Base-by-base conservation (phyloP, 2,329 filamentous ascomycete genomes). In the Biscogniauxia sp. region DNA sequence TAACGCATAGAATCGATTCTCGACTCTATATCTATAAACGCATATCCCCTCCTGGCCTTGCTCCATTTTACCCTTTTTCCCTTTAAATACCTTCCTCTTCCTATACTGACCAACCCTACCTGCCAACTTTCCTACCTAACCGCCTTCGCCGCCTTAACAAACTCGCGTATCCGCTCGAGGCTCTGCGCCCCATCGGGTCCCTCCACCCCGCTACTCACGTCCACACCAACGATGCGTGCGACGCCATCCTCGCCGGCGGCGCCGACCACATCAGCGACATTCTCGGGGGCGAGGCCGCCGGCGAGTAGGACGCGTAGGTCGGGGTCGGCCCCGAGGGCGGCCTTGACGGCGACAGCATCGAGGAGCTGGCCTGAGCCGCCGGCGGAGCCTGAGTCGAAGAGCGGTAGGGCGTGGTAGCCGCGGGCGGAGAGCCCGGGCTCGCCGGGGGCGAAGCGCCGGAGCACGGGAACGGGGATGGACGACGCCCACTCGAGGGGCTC, bases 121-220 rank as follows among this genome's bases (percentile, higher is more conserved):
- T 6, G n/a, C 37, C n/a, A 45, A 45, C 37, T 13, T 11, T 32
- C 26, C 54, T 80, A 84, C 71, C 80, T 76, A 60, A 85, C 78
- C 32, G 77, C 75, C 75, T 95, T 95, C 0, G 88, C 91, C 41
- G 87, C 86, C 72, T 85, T 84, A 50, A 98, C 81, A 76, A 99
- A 99, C 3, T 84, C 85, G 64, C 81, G 80, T 67, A 99, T 98
- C 79, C 90, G 96, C 19, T 86, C 84, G 60, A 94, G 70, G 75
- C 88, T 90, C 76, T 99, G 95, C 72, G 86, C 80, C 2, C 93
- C 94, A 68, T 89, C 84, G 41, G 87, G 81, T 70, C 91, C 88
- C 77, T 98, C 95, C 2, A 99, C 93, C 0, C 96, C 96, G 71
- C 92, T 97, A 75, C 93, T 97, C 20, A 97, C 92, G 79, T 99